phyloP scores from a whole-genome alignment of 1,139 yeast species.

The Meyerozyma sp. region DNA sequence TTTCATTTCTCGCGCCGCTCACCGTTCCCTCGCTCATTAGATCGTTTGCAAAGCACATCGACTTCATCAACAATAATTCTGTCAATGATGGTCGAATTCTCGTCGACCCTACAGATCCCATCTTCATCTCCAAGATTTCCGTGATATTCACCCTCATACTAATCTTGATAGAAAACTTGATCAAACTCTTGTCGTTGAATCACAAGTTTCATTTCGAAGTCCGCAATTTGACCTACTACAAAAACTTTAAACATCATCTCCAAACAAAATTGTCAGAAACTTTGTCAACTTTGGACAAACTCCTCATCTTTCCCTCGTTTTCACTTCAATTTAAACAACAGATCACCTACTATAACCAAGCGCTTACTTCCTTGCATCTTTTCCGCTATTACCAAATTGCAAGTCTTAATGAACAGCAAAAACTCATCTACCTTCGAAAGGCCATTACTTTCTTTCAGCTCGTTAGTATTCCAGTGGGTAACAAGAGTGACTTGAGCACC shows the following conservation, averaged over 20 bases:
- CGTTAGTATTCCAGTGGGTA: conserved; percentile 20
- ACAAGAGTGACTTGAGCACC: conserved; percentile 16
- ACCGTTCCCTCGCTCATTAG: conserved; percentile 1
- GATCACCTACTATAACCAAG: conserved; percentile 30
- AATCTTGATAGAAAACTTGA: conserved; percentile 27
- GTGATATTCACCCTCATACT: conserved; percentile 25
- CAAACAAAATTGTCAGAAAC: conserved; percentile 27
- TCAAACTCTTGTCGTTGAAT: conserved; percentile 24
- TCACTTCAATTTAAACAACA: conserved; percentile 15
- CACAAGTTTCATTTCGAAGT: conserved; percentile 17
- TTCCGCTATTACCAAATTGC: conserved; percentile 31
- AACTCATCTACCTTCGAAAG: conserved; percentile 26
- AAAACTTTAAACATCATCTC: conserved; percentile 21
- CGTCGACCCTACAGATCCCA: conserved; percentile 26
- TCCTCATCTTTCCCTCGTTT: conserved; percentile 22
- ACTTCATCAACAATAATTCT: conserved; percentile 1
- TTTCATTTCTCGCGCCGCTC: conserved; percentile 1
- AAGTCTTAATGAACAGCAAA: conserved; percentile 26
- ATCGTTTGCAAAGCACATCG: not conserved
- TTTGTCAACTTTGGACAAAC: conserved; percentile 24
- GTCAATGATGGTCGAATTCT: not conserved
- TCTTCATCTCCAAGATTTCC: conserved; percentile 24
- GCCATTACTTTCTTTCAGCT: conserved; percentile 35
- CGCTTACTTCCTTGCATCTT: conserved; percentile 28
- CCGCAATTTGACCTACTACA: conserved; percentile 17